Conservation (phyloP, 805 yeast species). For the Vanderwaltozyma yarrowii region DNA sequence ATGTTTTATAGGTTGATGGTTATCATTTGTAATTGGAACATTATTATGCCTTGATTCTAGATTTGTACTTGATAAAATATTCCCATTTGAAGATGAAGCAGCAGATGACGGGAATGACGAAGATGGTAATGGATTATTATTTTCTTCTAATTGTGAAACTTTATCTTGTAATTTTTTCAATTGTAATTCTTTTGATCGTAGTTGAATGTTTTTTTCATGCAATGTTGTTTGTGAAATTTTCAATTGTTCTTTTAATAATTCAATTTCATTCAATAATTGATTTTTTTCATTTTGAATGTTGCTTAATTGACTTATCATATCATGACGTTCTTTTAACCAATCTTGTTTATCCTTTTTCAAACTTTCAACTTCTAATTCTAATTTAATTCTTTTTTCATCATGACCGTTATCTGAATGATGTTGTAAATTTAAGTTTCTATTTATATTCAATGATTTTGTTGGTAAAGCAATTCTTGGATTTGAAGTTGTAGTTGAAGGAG, state of each 20-base stretch:
- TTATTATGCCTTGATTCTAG: not conserved
- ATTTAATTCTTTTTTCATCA: conserved; percentile 23
- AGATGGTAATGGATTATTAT: conserved; percentile 2
- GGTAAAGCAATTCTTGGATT: conserved; percentile 2
- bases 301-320: conserved; percentile 23
- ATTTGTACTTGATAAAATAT: not conserved
- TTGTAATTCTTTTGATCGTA: conserved; percentile 17
- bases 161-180: conserved; percentile 16
- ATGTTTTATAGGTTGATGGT: conserved; percentile 1
- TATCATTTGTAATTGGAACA: not conserved
- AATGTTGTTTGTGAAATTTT: conserved; percentile 10
- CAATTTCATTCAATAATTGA: conserved; percentile 43
- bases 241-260: conserved; percentile 28
- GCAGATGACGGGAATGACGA: no score
- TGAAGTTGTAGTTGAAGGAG: not conserved
- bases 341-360: conserved; percentile 43
- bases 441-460: conserved; percentile 2
- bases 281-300: conserved; percentile 19
- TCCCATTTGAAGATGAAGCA: not conserved
- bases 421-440: not conserved
- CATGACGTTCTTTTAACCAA: conserved; percentile 26
- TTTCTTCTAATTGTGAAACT: conserved; percentile 7
- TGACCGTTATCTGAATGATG: conserved; percentile 8
- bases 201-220: conserved; percentile 14
- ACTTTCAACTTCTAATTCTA: conserved; percentile 27